Conservation (phyloP, 768 basidiomycete genomes). For the Gautieria morchelliformis region DNA sequence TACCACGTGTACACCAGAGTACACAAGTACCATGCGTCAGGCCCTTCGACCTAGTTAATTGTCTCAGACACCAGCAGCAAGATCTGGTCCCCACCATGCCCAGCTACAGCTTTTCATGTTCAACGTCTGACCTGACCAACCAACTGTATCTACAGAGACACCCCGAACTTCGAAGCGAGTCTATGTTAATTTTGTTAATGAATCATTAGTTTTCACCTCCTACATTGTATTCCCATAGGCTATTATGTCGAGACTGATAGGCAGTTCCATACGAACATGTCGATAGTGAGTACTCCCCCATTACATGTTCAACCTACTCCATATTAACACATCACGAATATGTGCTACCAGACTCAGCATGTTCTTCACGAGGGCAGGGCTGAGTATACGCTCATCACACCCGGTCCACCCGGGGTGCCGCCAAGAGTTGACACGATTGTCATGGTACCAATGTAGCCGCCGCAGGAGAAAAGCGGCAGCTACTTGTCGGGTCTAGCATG, state of each 20-base stretch:
- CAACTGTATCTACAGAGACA: background rate
- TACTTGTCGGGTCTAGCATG: constrained; percentile 30
- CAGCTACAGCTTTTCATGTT: background rate
- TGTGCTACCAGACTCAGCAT: constrained; percentile 36
- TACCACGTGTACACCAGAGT: too few species aligned
- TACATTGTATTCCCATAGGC: constrained; percentile 14
- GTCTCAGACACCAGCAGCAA: too few species aligned
- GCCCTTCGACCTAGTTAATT: too few species aligned
- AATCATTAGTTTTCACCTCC: background rate
- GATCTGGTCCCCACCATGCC: background rate
- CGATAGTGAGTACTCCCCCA: background rate
- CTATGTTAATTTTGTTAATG: background rate
- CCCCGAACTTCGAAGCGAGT: background rate
- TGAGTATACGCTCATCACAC: constrained; percentile 37
- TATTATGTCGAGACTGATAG: constrained; percentile 29
- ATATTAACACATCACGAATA: background rate
- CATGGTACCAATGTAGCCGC: too few species aligned
- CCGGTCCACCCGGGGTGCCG: constrained; percentile 18
- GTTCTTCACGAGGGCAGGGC: constrained; percentile 41
- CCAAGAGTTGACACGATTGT: constrained; percentile 29
- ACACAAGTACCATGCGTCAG: too few species aligned
- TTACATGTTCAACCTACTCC: background rate
- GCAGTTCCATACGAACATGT: constrained; percentile 8
- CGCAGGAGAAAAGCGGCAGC: constrained; percentile 37
- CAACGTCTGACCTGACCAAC: background rate